These are phyloP conservation scores for Teratosphaeria pseudoeucalypti DNA, from an alignment of 2,329 filamentous ascomycete species.

Conservation along the genomic window DNA sequence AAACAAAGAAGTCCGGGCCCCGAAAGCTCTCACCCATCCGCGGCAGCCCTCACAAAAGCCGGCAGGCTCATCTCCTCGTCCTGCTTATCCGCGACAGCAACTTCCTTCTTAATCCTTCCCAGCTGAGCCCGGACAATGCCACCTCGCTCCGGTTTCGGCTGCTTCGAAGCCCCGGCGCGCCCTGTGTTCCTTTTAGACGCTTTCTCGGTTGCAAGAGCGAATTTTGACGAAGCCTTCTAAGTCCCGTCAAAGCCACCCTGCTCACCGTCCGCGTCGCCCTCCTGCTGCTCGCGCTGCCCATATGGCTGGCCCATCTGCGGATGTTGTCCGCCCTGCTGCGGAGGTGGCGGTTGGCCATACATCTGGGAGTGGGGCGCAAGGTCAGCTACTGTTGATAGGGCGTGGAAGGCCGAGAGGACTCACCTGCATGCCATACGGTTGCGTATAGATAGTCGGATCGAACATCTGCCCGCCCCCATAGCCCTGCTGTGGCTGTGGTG, in stretches of 20 bases:
- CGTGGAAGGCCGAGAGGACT: background rate
- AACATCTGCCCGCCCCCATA: slow-evolving; percentile 73
- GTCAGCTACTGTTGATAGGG: background rate
- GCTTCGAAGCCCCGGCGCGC: background rate
- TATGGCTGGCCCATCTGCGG: background rate
- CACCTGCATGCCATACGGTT: slow-evolving; percentile 16
- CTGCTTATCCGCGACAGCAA: background rate
- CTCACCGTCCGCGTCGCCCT: slow-evolving; percentile 1
- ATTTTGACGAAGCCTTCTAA: background rate
- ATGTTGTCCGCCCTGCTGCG: slow-evolving; percentile 1
- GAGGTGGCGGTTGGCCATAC: background rate
- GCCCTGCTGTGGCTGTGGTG: slow-evolving; percentile 66
- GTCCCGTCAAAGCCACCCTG: background rate
- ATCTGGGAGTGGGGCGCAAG: background rate
- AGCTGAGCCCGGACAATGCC: too few species aligned
- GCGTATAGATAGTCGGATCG: slow-evolving; percentile 64
- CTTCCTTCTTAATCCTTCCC: too few species aligned
- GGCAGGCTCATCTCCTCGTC: background rate
- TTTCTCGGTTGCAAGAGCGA: background rate
- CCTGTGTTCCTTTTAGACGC: background rate
- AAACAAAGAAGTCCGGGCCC: background rate
- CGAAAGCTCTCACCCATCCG: background rate
- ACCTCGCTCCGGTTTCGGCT: background rate
- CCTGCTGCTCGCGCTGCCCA: slow-evolving; percentile 1
- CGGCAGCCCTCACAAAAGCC: too few species aligned